phyloP scores from a whole-genome alignment of 2,329 filamentous ascomycete genomes.

The Mollisia scopiformis region DNA sequence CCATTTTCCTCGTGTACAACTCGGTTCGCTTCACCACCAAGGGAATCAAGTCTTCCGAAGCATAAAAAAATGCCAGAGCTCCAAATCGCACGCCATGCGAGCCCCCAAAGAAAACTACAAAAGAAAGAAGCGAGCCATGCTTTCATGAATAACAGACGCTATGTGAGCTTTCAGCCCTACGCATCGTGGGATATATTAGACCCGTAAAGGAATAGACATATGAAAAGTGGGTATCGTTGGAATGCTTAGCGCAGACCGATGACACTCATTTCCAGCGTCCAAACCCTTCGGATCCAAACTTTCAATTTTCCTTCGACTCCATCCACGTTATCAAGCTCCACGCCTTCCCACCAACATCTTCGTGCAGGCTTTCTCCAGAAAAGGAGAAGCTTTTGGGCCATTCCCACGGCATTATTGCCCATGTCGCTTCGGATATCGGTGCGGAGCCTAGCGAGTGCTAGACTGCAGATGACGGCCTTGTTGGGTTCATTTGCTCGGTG shows the following conservation, averaged over 20 bases:
- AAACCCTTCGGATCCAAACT: constrained; percentile 97
- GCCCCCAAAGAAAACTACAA: constrained; percentile 3
- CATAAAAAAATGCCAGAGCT: neutral
- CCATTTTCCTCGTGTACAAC: constrained; percentile 19
- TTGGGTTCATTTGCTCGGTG: constrained; percentile 97
- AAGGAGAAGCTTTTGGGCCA: constrained; percentile 96
- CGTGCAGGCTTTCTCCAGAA: constrained; percentile 98
- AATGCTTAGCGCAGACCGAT: constrained; percentile 71
- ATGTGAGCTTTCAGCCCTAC: constrained; percentile 9
- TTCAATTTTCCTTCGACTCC: constrained; percentile 92
- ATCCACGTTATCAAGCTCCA: constrained; percentile 86
- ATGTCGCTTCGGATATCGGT: constrained; percentile 86
- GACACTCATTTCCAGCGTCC: constrained; percentile 98
- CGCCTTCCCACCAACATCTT: constrained; percentile 98
- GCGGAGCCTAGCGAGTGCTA: constrained; percentile 88
- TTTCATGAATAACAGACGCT: constrained; percentile 15
- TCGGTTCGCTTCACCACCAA: constrained; percentile 8
- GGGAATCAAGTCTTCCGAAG: constrained; percentile 1
- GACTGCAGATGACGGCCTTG: constrained; percentile 97
- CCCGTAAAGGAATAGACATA: constrained; percentile 6
- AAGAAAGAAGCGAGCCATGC: constrained; percentile 8
- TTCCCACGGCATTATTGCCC: constrained; percentile 82
- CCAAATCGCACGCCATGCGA: neutral
- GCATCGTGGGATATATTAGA: constrained; percentile 13
- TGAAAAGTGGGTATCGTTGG: neutral